Evolutionary conservation across 768 basidiomycete species (phyloP), one percentile per base, ranked within the genome.

Genomic region (Boletellus ananas): DNA sequence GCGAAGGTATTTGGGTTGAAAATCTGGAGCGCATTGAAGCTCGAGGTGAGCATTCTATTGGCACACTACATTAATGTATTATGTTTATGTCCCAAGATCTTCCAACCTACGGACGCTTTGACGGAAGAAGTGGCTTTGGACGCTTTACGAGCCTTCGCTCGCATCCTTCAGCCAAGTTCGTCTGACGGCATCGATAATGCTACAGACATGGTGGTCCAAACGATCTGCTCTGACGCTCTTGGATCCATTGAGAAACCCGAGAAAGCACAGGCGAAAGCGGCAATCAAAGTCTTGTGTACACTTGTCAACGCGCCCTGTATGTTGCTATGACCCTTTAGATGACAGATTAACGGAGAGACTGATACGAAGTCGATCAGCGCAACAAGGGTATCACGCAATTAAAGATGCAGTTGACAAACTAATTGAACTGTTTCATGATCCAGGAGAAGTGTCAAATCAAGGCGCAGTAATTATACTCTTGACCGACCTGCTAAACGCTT

Each of bases 21-120:
- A 55, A 67, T 98, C n/a, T 96, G 94, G 92, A 94, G 86, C 65
- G 77, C 85, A 0, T 66, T 98, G 31, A 95, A 92, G 64, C 76
- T 97, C 21, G 96, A 98, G 79, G 94, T 89, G 50, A 47, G 39
- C 20, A 27, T 45, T 36, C 17, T 33, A 10, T 43, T 45, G 17
- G 29, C 29, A 47, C 6, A 40, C 36, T n/a, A 14, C 47, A 21
- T 51, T 21, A 23, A 47, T 20, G 10, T 12, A 54, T 45, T 17
- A 34, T 49, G 6, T 38, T 38, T 36, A 34, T 49, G 6, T 36
- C 35, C 36, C 17, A 56, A 98, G 93, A 88, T 98, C 33, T 90
- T 97, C 67, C 93, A 97, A 75, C 90, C 95, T 1, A 86, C 84
- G 2, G 94, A 98, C 63, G 45, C 70, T 6, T 69, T 78, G 29